A percentile compares a stretch with the other conserved stretches of the same genome.
Conservation (phyloP, 148 eudicot genomes). For the Spergularia marina region DNA sequence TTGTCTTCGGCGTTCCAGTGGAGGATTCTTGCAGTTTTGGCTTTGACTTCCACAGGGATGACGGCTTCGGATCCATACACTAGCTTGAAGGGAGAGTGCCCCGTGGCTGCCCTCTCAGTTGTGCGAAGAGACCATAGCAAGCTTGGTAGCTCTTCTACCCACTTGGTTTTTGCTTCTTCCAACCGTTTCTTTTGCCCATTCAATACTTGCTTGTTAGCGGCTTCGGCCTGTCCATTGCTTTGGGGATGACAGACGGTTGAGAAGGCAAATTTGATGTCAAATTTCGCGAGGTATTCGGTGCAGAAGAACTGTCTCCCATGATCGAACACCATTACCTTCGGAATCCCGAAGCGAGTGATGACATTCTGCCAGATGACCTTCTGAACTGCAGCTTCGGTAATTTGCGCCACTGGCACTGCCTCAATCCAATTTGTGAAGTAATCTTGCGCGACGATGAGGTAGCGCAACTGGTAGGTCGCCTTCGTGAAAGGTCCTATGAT, state of each 20-base stretch:
- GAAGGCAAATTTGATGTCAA: not conserved
- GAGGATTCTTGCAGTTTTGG: no score
- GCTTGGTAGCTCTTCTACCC: not conserved
- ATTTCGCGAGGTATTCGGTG: not conserved
- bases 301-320: not conserved
- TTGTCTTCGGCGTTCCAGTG: no score
- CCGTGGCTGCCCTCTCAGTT: not conserved
- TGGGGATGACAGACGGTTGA: not conserved
- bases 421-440: not conserved
- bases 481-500: no score
- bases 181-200: not conserved
- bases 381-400: not conserved
- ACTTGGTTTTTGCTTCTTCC: not conserved
- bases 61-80: not conserved
- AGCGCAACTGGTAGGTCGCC: no score
- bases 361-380: not conserved
- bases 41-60: not conserved
- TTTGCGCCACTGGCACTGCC: not conserved
- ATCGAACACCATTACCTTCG: not conserved
- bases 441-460: not conserved
- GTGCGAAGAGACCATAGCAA: not conserved
- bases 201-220: not conserved
- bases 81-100: not conserved
- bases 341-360: not conserved
- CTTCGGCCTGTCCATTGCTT: not conserved